Evolutionary conservation across 805 yeast species (phyloP).

Genomic region (Kluyveromyces lactis): DNA sequence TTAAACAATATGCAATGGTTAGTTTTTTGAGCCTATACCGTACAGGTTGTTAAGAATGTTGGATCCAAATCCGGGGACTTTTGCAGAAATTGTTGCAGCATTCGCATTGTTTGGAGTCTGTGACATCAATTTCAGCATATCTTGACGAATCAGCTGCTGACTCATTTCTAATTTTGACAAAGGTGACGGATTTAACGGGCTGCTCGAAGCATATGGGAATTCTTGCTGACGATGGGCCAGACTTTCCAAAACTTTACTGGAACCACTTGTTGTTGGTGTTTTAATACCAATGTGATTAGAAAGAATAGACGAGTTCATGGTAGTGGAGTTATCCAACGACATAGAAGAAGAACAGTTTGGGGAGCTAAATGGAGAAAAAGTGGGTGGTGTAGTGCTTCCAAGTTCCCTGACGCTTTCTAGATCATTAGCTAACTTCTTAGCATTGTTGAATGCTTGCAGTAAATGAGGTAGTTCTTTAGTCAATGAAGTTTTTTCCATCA

Average conservation of each 20-base stretch:
- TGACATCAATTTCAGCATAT: conserved; percentile 5
- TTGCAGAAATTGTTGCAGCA: neutral
- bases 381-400: conserved; percentile 3
- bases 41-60: conserved; percentile 13
- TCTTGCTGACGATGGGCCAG: conserved; percentile 1
- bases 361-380: conserved; percentile 5
- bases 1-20: neutral
- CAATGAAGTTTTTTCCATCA: conserved; percentile 44
- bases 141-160: conserved; percentile 4
- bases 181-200: conserved; percentile 3
- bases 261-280: neutral
- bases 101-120: conserved; percentile 2
- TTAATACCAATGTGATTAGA: neutral
- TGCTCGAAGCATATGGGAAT: neutral
- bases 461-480: conserved; percentile 58
- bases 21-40: conserved; percentile 8
- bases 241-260: conserved; percentile 4
- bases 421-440: conserved; percentile 50
- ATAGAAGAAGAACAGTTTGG: neutral
- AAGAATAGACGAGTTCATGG: neutral
- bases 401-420: conserved; percentile 18
- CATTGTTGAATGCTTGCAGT: conserved; percentile 59
- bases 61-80: conserved; percentile 10
- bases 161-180: conserved; percentile 5
- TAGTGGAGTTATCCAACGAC: neutral